phyloP scores from a whole-genome alignment of 192 early-diverging fungal genomes.

The Backusella parvicylindrica region DNA sequence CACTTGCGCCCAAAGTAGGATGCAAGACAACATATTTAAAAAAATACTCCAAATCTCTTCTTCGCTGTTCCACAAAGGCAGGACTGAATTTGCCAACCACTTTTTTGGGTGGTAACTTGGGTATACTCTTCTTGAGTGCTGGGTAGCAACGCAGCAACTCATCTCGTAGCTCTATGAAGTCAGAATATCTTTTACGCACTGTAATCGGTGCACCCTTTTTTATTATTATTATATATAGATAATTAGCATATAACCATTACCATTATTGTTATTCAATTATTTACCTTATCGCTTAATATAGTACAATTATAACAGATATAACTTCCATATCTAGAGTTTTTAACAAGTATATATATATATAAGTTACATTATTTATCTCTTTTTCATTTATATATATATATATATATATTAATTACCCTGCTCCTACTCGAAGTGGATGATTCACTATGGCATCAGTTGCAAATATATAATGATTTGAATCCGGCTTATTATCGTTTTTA shows the following conservation, averaged over 20 bases:
- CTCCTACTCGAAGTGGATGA: constrained; percentile 38
- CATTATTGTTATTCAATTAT: too few relatives aligned
- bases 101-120: constrained; percentile 49
- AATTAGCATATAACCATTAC: not conserved
- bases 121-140: constrained; percentile 36
- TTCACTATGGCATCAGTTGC: constrained; percentile 36
- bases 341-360: not conserved
- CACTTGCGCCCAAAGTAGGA: constrained; percentile 40
- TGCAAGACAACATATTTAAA: constrained; percentile 51
- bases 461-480: constrained; percentile 12
- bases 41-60: constrained; percentile 51
- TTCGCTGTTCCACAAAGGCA: constrained; percentile 46
- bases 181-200: constrained; percentile 45
- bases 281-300: constrained; percentile 35
- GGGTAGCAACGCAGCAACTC: constrained; percentile 35
- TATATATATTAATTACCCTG: constrained; percentile 10
- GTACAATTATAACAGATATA: constrained; percentile 46
- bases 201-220: constrained; percentile 32
- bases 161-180: constrained; percentile 43
- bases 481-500: constrained; percentile 16
- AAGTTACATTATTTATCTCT: not conserved
- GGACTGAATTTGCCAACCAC: constrained; percentile 46
- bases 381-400: too few relatives aligned
- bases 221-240: not conserved
- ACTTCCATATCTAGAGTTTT: constrained; percentile 33